Percentiles rank a stretch among this genome's conserved stretches.
phyloP scores from a whole-genome alignment of 2,329 filamentous ascomycete genomes.

The Teratosphaeriaceae sp. region DNA sequence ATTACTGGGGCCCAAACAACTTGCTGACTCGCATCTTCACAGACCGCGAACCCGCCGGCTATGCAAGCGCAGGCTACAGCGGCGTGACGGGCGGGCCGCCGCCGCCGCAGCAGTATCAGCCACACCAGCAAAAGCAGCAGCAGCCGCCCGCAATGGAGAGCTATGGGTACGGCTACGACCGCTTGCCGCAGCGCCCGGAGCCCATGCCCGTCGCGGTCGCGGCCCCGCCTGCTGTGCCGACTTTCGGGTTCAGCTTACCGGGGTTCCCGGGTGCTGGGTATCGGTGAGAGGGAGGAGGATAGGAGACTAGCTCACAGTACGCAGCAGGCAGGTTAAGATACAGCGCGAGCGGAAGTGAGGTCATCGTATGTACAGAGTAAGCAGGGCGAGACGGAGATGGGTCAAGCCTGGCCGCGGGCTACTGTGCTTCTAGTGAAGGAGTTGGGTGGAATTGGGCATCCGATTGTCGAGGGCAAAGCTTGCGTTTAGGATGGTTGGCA shows the following conservation, averaged over 20 bases:
- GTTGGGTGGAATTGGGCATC: too few species aligned
- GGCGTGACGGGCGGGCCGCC: constrained; percentile 19
- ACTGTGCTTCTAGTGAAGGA: too few species aligned
- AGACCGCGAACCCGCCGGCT: constrained; percentile 4
- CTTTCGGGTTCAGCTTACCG: constrained; percentile 28
- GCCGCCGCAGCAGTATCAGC: constrained; percentile 12
- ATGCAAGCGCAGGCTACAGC: constrained; percentile 9
- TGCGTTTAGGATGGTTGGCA: too few species aligned
- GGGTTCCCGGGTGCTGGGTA: constrained; percentile 2
- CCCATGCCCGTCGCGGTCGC: constrained; percentile 33
- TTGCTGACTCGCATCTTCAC: background rate
- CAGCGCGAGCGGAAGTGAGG: too few species aligned
- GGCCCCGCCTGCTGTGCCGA: constrained; percentile 34
- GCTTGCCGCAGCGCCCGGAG: constrained; percentile 30
- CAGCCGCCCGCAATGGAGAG: too few species aligned
- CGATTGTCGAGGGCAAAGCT: too few species aligned
- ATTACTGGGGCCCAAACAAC: background rate
- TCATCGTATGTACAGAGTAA: too few species aligned
- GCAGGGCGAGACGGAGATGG: too few species aligned
- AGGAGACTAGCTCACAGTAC: background rate
- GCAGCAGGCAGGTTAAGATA: too few species aligned
- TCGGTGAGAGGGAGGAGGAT: background rate
- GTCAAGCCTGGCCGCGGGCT: too few species aligned
- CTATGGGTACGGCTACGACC: constrained; percentile 21
- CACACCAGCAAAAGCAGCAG: too few species aligned